phyloP scores from a whole-genome alignment of 768 basidiomycete species.

The Amylocystis lapponica region DNA sequence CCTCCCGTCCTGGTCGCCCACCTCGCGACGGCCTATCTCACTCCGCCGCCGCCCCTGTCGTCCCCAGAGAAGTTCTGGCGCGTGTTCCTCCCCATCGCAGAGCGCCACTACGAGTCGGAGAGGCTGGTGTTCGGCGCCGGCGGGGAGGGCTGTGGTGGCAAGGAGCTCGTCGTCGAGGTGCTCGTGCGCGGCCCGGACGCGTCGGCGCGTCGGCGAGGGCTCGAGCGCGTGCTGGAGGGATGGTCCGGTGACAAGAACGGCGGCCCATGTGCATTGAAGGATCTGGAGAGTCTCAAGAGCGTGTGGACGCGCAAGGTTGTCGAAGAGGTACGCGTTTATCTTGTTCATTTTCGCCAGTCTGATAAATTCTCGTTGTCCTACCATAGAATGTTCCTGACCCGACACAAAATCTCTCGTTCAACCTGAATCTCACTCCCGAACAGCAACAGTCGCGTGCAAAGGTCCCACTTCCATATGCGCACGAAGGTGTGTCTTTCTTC shows the following conservation, averaged over 20 bases:
- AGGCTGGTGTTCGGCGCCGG: constrained; percentile 49
- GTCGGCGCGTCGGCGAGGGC: constrained; percentile 42
- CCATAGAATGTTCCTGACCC: constrained; percentile 43
- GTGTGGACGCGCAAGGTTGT: constrained; percentile 35
- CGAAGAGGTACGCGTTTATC: constrained; percentile 10
- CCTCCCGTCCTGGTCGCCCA: constrained; percentile 64
- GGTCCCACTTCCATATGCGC: constrained; percentile 87
- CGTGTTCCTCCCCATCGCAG: constrained; percentile 66
- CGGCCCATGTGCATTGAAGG: constrained; percentile 39
- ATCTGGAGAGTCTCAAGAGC: constrained; percentile 47
- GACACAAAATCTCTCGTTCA: constrained; percentile 76
- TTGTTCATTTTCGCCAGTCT: neutral
- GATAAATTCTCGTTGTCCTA: constrained; percentile 2
- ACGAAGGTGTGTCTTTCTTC: constrained; percentile 57
- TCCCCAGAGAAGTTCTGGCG: constrained; percentile 73
- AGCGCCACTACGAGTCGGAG: constrained; percentile 53
- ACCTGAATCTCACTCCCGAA: constrained; percentile 74
- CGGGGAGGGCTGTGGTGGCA: constrained; percentile 44
- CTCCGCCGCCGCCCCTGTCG: constrained; percentile 61
- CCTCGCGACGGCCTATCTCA: constrained; percentile 65
- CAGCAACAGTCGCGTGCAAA: constrained; percentile 76
- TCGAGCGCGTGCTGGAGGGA: constrained; percentile 60
- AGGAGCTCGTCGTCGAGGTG: constrained; percentile 59
- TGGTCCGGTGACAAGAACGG: constrained; percentile 36
- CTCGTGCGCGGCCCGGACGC: constrained; percentile 41